phyloP scores from a whole-genome alignment of 805 yeast genomes.

The Saturnispora gosingensis region DNA sequence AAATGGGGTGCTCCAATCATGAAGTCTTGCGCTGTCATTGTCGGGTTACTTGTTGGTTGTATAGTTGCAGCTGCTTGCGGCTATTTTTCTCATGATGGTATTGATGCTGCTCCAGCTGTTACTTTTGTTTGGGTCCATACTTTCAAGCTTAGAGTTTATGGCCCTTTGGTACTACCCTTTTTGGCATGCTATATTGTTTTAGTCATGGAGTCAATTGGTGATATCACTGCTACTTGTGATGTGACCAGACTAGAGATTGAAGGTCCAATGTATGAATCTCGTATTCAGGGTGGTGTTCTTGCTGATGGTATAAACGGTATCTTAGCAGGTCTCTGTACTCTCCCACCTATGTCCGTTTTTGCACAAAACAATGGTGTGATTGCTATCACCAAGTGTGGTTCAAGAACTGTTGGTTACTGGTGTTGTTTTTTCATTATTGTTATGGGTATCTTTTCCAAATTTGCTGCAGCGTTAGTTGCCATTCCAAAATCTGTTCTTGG shows the following conservation, averaged over 20 bases:
- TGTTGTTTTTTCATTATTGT: slow-evolving; percentile 56
- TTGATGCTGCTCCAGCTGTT: slow-evolving; percentile 68
- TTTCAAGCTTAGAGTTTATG: slow-evolving; percentile 66
- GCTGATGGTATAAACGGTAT: slow-evolving; percentile 79
- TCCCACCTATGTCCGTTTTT: slow-evolving; percentile 86
- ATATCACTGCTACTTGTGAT: slow-evolving; percentile 88
- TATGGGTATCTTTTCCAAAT: slow-evolving; percentile 84
- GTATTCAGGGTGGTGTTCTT: slow-evolving; percentile 87
- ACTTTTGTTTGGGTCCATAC: slow-evolving; percentile 87
- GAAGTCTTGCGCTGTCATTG: slow-evolving; percentile 88
- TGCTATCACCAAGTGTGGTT: slow-evolving; percentile 85
- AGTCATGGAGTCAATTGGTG: slow-evolving; percentile 93
- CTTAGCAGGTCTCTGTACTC: slow-evolving; percentile 66
- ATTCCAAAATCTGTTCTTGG: slow-evolving; percentile 77
- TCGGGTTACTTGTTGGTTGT: slow-evolving; percentile 80
- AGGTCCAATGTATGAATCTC: slow-evolving; percentile 70
- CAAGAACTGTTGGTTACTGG: slow-evolving; percentile 56
- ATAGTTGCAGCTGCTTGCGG: slow-evolving; percentile 88
- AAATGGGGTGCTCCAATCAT: slow-evolving; percentile 89
- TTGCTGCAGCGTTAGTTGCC: slow-evolving; percentile 81
- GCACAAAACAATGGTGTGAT: slow-evolving; percentile 96
- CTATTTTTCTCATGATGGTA: slow-evolving; percentile 51
- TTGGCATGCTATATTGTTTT: slow-evolving; percentile 72
- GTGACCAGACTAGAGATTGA: slow-evolving; percentile 80
- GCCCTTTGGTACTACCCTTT: slow-evolving; percentile 79